These are phyloP conservation scores for Wickerhamiella spandovensis DNA, from an alignment of 805 yeast genomes.

Conservation along the genomic window DNA sequence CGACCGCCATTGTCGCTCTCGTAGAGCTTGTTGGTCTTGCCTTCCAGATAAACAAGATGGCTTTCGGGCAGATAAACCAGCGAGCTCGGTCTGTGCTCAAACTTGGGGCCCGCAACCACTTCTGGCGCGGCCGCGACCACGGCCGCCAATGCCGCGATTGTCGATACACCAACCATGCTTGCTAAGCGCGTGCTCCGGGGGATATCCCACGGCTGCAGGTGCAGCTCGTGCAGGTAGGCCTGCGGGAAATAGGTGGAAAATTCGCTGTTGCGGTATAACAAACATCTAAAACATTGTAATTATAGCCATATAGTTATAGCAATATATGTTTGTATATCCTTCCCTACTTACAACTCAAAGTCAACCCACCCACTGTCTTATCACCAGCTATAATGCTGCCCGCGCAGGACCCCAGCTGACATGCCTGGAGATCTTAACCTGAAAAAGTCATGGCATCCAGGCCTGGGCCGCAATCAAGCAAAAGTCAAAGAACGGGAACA, in stretches of 20 bases:
- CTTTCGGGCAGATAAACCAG: not conserved
- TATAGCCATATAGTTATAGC: too few relatives aligned
- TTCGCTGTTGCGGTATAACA: too few relatives aligned
- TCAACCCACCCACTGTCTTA: too few relatives aligned
- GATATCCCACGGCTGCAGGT: too few relatives aligned
- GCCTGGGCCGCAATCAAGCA: constrained; percentile 66
- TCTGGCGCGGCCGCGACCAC: not conserved
- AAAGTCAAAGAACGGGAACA: constrained; percentile 78
- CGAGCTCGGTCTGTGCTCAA: not conserved
- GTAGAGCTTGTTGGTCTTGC: not conserved
- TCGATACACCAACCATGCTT: not conserved
- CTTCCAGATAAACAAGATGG: not conserved
- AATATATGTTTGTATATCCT: too few relatives aligned
- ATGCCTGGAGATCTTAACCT: constrained; percentile 68
- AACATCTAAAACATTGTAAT: too few relatives aligned
- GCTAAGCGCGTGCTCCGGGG: not conserved
- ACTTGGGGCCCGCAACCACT: not conserved
- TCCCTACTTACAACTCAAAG: too few relatives aligned
- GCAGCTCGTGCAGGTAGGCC: too few relatives aligned
- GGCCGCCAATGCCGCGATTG: not conserved
- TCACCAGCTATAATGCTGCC: not conserved
- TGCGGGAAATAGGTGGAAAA: too few relatives aligned
- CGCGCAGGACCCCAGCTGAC: not conserved
- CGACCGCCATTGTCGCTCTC: not conserved
- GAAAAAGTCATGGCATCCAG: constrained; percentile 96